Base-by-base conservation (phyloP, 352 stramenopile species). In the Globisporangium middletonii region DNA sequence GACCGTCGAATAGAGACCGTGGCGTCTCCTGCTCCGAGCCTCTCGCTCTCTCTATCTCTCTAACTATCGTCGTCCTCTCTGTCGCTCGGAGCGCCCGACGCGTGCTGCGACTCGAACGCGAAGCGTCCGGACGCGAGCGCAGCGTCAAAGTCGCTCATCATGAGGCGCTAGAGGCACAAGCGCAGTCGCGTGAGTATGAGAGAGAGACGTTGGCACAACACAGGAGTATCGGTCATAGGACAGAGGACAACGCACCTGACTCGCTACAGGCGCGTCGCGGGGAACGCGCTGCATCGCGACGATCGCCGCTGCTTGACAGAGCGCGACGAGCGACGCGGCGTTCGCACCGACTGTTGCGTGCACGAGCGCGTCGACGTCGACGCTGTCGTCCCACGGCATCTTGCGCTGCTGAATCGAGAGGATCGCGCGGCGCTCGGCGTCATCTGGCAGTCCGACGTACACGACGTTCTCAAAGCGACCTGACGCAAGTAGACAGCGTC, bases 381-480 rank as follows among this genome's bases (percentile, higher is more conserved):
- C 64, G 23, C 87, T 63, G 12, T 55, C 33, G 27, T 70, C 65
- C 85, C 83, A 93, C 4, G 80, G 77, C 85, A 94, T 94, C 60
- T 79, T 84, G 9, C 51, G 43, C 43, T 62, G 57, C 55, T 91
- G 81, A 41, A 90, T 75, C 35, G 83, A 58, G 11, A 95, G 57
- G 42, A 95, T 94, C 33, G 79, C 67, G 26, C 58, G 62, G 11
- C 85, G 73, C 61, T 91, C 83, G 30, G 64, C 69, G 0, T 45
- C 38, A 19, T 71, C 75, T 0, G 85, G 85, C 2, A 93, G 46
- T 0, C 82, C 83, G 30, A 94, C 83, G 54, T 86, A 85, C 18
- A 92, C 65, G 19, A 92, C 71, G 56, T 95, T 91, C 55, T 94
- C 85, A 56, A 94, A 95, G 2, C 83, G 80, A 59, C 83, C 80